These are phyloP conservation scores for Psilocybe cubensis DNA, from an alignment of 768 basidiomycete genomes.

Conservation along the genomic window DNA sequence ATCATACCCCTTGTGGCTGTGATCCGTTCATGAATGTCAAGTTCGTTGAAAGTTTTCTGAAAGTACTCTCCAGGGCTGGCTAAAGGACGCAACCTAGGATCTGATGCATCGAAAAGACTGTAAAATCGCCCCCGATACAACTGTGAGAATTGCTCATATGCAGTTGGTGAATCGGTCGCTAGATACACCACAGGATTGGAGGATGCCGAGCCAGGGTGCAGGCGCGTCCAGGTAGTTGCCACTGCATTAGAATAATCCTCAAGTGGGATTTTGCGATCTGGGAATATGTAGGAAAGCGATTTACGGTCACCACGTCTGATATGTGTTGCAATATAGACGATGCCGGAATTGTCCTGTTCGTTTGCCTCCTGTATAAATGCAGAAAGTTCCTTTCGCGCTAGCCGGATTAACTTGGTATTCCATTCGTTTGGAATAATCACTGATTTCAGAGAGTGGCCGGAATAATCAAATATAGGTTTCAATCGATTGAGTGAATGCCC, in stretches of 20 bases:
- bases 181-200: constrained; percentile 49
- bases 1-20: constrained; percentile 64
- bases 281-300: constrained; percentile 47
- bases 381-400: constrained; percentile 50
- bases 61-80: constrained; percentile 58
- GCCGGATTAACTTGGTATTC: constrained; percentile 48
- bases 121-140: constrained; percentile 44
- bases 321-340: constrained; percentile 58
- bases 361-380: constrained; percentile 22
- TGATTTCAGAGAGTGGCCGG: constrained; percentile 48
- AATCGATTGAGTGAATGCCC: constrained; percentile 55
- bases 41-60: constrained; percentile 51
- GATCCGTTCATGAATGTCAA: constrained; percentile 44
- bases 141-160: constrained; percentile 43
- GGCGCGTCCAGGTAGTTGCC: constrained; percentile 42
- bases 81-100: constrained; percentile 45
- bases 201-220: constrained; percentile 23
- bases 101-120: constrained; percentile 46
- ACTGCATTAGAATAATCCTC: constrained; percentile 50
- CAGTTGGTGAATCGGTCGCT: constrained; percentile 62
- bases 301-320: constrained; percentile 65
- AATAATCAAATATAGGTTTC: constrained; percentile 54
- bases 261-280: constrained; percentile 49
- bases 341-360: neutral
- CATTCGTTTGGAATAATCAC: constrained; percentile 58